Base-by-base conservation (phyloP, 2,329 filamentous ascomycete species). In the Colletotrichum neosansevieriae region DNA sequence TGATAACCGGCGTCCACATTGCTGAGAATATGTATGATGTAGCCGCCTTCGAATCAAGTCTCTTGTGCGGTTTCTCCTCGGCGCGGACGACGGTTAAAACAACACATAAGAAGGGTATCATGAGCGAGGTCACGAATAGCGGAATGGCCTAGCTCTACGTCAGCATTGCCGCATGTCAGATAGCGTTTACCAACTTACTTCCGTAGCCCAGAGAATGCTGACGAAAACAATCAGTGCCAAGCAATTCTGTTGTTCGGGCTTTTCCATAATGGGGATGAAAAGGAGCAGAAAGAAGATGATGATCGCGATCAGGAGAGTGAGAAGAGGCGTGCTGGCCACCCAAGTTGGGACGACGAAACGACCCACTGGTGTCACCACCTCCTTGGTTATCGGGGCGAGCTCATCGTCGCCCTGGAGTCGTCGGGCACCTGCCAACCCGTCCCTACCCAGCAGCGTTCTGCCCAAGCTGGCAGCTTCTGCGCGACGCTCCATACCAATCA, bases 1-100 rank as follows among this genome's bases (percentile, higher is more conserved):
- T 98, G 73, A 99, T 99, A 63, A 99, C 96, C 0, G 96, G 95
- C 3, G 95, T 98, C 96, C 96, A 99, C 96, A 99, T 99, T 29
- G 96, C 91, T 4, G 94, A 86, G 75, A 99, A 98, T 66, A 98
- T 92, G 75, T 92, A 95, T 32, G 88, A 85, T 0, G 95, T 93
- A 0, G 96, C 94, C 49, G 89, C 86, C 77, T 94, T 94, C 3
- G 94, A 88, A n/a, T 87, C 86, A 6, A 99, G 85, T 21, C 95
- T 89, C 32, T 53, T 58, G 10, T 71, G 54, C 13, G 70, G 70
- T 50, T 83, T 81, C 5, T 89, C 87, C 60, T 97, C 93, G 36
- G 91, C 88, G 36, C 94, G 90, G 70, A 97, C 93, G 21, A 99
- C 94, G 49, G 89, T 88, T 51, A 99, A 85, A 19, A 97, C 83